phyloP scores from a whole-genome alignment of 768 basidiomycete species.

The Boletellus ananas region DNA sequence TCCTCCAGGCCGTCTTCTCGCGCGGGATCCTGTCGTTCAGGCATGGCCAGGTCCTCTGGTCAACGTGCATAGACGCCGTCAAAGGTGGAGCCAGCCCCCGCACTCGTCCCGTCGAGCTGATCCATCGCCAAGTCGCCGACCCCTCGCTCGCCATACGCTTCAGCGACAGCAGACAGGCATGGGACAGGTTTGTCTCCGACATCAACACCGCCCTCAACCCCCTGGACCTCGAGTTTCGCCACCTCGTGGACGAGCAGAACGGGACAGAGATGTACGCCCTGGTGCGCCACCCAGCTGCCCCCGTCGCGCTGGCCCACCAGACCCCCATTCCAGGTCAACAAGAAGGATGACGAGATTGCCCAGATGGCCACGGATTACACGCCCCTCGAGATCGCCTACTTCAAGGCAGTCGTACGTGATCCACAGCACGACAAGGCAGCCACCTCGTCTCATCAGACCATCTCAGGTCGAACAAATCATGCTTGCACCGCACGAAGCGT shows the following conservation, averaged over 20 bases:
- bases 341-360: constrained; percentile 75
- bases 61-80: constrained; percentile 63
- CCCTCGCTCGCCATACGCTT: constrained; percentile 45
- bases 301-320: neutral
- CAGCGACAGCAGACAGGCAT: constrained; percentile 41
- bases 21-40: constrained; percentile 62
- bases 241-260: constrained; percentile 56
- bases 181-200: constrained; percentile 55
- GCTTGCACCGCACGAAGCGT: constrained; percentile 70
- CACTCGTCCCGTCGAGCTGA: neutral
- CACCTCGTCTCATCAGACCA: neutral
- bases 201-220: constrained; percentile 64
- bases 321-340: constrained; percentile 57
- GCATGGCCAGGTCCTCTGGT: constrained; percentile 64
- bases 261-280: constrained; percentile 66
- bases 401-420: constrained; percentile 70
- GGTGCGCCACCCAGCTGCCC: constrained; percentile 41
- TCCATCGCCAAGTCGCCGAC: constrained; percentile 43
- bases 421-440: no score
- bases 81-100: constrained; percentile 43
- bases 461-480: constrained; percentile 82
- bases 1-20: constrained; percentile 75
- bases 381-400: constrained; percentile 75
- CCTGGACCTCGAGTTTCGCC: constrained; percentile 70
- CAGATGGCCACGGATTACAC: constrained; percentile 84